Evolutionary conservation across 2,329 filamentous ascomycete genomes (phyloP).

Genomic region (Neonectria hederae): DNA sequence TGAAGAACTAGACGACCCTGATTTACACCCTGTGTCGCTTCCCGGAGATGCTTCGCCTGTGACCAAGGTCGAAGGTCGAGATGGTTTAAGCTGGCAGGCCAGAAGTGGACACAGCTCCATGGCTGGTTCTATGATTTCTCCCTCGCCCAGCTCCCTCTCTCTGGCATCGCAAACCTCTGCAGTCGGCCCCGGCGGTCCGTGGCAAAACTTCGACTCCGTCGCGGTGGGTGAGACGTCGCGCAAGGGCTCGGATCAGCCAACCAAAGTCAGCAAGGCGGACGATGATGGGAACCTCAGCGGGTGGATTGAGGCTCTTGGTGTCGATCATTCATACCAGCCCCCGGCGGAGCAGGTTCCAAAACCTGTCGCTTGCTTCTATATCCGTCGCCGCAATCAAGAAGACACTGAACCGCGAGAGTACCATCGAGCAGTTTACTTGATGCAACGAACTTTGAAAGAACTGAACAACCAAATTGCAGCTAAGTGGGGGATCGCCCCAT

Average conservation of each 20-base stretch:
- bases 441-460: constrained; percentile 77
- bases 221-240: constrained; percentile 59
- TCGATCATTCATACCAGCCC: constrained; percentile 86
- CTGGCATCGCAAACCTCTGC: constrained; percentile 65
- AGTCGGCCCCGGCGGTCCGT: constrained; percentile 55
- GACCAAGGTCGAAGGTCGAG: constrained; percentile 59
- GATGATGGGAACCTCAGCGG: constrained; percentile 74
- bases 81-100: constrained; percentile 60
- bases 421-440: constrained; percentile 87
- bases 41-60: constrained; percentile 73
- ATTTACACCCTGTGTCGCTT: constrained; percentile 79
- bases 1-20: constrained; percentile 81
- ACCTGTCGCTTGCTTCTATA: constrained; percentile 87
- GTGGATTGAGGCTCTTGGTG: constrained; percentile 91
- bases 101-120: constrained; percentile 67
- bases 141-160: constrained; percentile 72
- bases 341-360: constrained; percentile 77
- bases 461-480: constrained; percentile 76
- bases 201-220: constrained; percentile 67
- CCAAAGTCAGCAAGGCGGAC: constrained; percentile 62
- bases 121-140: constrained; percentile 70
- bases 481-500: constrained; percentile 84
- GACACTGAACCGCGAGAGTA: constrained; percentile 66
- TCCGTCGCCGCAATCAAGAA: constrained; percentile 66
- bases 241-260: constrained; percentile 63